Conservation (phyloP, 148 eudicot genomes). For the Rhododendron williamsianum region DNA sequence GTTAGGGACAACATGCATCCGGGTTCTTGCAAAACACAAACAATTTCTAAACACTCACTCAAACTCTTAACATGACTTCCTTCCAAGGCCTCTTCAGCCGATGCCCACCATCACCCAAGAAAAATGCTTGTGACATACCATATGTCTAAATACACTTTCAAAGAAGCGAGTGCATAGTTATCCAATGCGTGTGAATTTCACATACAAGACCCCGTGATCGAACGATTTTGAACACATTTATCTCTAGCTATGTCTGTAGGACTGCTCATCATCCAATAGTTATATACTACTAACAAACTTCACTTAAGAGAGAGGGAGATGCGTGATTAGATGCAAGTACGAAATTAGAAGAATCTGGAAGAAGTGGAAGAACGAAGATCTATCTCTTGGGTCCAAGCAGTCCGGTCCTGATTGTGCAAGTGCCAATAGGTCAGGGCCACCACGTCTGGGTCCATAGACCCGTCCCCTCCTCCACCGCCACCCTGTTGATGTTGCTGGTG, state of each 20-base stretch:
- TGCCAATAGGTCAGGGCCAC: constrained; percentile 82
- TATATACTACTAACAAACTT: neutral
- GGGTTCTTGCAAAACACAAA: no score
- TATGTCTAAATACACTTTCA: neutral
- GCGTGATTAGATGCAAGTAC: neutral
- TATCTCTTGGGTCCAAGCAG: constrained; percentile 92
- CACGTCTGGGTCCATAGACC: constrained; percentile 60
- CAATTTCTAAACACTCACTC: neutral
- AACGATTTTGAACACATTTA: neutral
- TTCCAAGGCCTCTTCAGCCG: neutral
- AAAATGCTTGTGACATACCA: neutral
- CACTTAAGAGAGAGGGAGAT: neutral
- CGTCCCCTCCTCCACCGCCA: constrained; percentile 25
- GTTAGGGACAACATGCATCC: no score
- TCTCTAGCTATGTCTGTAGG: neutral
- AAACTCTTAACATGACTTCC: neutral
- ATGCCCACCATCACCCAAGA: neutral
- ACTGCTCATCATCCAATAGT: neutral
- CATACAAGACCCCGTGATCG: neutral
- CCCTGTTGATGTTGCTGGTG: neutral
- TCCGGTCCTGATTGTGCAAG: constrained; percentile 62
- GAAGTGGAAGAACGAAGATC: constrained; percentile 45
- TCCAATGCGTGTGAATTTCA: neutral
- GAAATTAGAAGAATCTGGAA: neutral
- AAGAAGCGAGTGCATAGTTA: neutral